A percentile compares a stretch with the other conserved stretches of the same genome.
phyloP scores from a whole-genome alignment of 768 basidiomycete species.

The Tylopilus sp. region DNA sequence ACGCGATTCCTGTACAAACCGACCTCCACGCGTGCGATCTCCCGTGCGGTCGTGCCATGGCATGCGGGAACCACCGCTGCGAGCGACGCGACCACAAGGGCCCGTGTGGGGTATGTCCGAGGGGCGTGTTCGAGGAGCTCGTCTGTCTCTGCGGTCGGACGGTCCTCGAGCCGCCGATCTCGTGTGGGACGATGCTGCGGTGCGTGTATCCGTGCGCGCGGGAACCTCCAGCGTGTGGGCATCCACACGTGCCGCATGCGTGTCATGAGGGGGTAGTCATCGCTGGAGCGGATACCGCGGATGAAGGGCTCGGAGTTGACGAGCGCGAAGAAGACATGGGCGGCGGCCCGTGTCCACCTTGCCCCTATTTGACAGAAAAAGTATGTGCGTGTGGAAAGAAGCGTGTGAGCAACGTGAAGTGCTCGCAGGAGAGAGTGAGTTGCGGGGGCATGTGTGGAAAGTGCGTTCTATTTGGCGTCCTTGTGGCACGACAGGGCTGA shows the following conservation, averaged over 20 bases:
- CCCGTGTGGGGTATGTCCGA: slow-evolving; percentile 75
- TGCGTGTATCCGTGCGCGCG: slow-evolving; percentile 80
- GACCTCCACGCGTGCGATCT: slow-evolving; percentile 73
- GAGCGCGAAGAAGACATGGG: not conserved
- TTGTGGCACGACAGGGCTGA: not conserved
- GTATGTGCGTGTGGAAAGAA: slow-evolving; percentile 89
- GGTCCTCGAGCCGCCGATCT: slow-evolving; percentile 81
- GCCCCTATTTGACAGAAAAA: slow-evolving; percentile 76
- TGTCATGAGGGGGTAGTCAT: slow-evolving; percentile 70
- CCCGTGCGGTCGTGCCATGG: slow-evolving; percentile 67
- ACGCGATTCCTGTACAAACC: slow-evolving; percentile 10
- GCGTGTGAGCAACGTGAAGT: slow-evolving; percentile 71
- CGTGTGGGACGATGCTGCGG: slow-evolving; percentile 76
- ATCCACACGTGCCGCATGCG: slow-evolving; percentile 68
- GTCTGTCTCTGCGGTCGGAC: slow-evolving; percentile 86
- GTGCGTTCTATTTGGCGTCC: slow-evolving; percentile 35
- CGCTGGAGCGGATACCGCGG: slow-evolving; percentile 24
- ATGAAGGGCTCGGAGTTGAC: slow-evolving; percentile 18
- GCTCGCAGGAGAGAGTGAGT: slow-evolving; percentile 74
- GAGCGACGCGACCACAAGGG: slow-evolving; percentile 80
- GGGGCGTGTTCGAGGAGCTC: slow-evolving; percentile 91
- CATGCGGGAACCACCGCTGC: slow-evolving; percentile 79
- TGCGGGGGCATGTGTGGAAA: slow-evolving; percentile 84
- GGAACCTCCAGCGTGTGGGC: slow-evolving; percentile 74
- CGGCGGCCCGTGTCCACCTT: slow-evolving; percentile 68